Conservation (phyloP, 129 eudicot genomes). For the Gnaphalium uliginosum region DNA sequence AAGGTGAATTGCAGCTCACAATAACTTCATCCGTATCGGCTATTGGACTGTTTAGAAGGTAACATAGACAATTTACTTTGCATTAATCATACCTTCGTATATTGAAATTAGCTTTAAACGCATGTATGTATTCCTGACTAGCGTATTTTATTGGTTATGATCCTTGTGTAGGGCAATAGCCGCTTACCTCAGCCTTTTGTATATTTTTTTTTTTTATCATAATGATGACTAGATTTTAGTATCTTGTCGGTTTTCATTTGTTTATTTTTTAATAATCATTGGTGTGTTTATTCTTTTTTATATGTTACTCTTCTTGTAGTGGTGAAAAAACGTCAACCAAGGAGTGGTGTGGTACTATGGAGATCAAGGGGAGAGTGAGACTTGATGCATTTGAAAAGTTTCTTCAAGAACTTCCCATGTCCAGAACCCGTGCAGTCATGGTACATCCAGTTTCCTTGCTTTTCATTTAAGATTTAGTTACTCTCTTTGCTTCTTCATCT, state of each 20-base stretch:
- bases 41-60: slow-evolving; percentile 72
- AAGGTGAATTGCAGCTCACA: slow-evolving; percentile 65
- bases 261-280: neutral
- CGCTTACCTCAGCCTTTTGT: neutral
- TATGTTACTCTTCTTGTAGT: slow-evolving; percentile 40
- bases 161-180: neutral
- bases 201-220: no score
- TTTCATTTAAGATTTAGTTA: slow-evolving; percentile 18
- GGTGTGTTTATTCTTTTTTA: slow-evolving; percentile 5
- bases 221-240: slow-evolving; percentile 1
- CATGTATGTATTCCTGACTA: neutral
- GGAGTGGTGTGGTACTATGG: slow-evolving; percentile 77
- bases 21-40: slow-evolving; percentile 54
- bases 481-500: neutral
- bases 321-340: slow-evolving; percentile 79
- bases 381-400: slow-evolving; percentile 84
- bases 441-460: slow-evolving; percentile 44
- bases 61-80: neutral
- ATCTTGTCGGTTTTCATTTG: neutral
- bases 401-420: slow-evolving; percentile 80
- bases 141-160: neutral
- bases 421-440: slow-evolving; percentile 93
- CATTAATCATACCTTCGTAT: neutral
- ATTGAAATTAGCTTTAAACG: neutral
- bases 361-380: slow-evolving; percentile 86